phyloP scores from a whole-genome alignment of 1,139 yeast genomes.

The Yamadazyma atlantica region DNA sequence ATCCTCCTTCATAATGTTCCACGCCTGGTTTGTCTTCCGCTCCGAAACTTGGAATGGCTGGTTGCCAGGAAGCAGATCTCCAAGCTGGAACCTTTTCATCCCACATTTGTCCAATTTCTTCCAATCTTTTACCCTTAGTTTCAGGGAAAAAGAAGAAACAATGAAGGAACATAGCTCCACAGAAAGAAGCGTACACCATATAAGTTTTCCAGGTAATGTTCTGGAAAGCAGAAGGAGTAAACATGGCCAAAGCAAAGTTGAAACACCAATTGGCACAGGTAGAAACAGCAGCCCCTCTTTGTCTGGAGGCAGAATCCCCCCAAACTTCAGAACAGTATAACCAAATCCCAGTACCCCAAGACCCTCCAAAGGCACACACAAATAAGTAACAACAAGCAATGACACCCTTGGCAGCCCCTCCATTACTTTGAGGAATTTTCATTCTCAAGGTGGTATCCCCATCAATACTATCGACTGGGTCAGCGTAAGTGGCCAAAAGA shows the following conservation, averaged over 20 bases:
- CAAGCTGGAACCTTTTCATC: constrained; percentile 59
- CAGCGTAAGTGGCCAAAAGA: constrained; percentile 42
- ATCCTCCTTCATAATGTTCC: constrained; percentile 14
- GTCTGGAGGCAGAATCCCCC: constrained; percentile 49
- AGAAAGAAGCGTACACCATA: constrained; percentile 42
- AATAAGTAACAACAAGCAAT: constrained; percentile 54
- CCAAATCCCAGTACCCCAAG: constrained; percentile 59
- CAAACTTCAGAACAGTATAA: constrained; percentile 51
- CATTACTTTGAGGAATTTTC: constrained; percentile 31
- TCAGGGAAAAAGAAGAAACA: constrained; percentile 64
- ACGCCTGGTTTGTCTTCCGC: constrained; percentile 11
- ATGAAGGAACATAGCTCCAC: constrained; percentile 51
- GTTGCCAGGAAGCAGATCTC: constrained; percentile 25
- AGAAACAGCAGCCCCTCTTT: constrained; percentile 51
- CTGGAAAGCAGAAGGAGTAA: constrained; percentile 31
- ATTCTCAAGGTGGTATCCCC: constrained; percentile 42
- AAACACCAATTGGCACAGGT: constrained; percentile 49
- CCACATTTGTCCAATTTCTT: constrained; percentile 61
- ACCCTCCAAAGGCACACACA: constrained; percentile 45
- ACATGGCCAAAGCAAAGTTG: constrained; percentile 47
- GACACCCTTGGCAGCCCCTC: constrained; percentile 44
- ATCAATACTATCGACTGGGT: constrained; percentile 26
- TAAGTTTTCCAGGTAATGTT: constrained; percentile 45
- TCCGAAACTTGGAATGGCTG: constrained; percentile 11
- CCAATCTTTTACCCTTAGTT: constrained; percentile 59